phyloP scores from a whole-genome alignment of 2,329 filamentous ascomycete species.

The Colletotrichum godetiae region DNA sequence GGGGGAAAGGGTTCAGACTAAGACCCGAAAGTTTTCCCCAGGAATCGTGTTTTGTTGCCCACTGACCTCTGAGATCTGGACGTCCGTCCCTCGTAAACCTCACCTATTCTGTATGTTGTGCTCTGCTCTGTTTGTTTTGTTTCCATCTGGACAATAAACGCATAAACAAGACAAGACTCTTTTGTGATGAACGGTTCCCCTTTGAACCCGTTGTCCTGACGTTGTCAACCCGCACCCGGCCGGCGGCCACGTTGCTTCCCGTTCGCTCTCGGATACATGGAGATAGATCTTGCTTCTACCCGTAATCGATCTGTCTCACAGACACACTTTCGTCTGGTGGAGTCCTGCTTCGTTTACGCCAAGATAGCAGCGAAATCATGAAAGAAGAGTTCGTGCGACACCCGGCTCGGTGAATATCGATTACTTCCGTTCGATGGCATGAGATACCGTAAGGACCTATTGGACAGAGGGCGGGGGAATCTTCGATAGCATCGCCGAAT shows the following conservation, averaged over 20 bases:
- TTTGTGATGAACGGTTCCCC: background rate
- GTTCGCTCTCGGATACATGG: background rate
- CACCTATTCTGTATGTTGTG: background rate
- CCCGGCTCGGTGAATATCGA: background rate
- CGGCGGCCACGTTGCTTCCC: constrained; percentile 19
- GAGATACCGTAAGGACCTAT: too few species aligned
- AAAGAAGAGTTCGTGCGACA: background rate
- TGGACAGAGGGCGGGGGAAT: background rate
- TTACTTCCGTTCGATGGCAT: background rate
- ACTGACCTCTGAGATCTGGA: background rate
- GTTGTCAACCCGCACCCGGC: background rate
- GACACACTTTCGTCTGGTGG: background rate
- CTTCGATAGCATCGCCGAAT: background rate
- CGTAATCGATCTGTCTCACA: background rate
- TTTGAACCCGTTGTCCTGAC: constrained; percentile 8
- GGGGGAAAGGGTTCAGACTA: background rate
- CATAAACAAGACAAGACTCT: background rate
- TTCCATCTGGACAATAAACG: constrained; percentile 1
- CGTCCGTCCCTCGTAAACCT: background rate
- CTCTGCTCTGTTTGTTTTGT: constrained; percentile 5
- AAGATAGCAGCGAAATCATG: background rate
- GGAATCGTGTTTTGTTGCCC: constrained; percentile 8
- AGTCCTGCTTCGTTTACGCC: background rate
- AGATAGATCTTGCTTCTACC: background rate
- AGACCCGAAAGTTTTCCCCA: background rate